These are phyloP conservation scores for Lignosus rhinocerotis DNA, from an alignment of 1,284 basidiomycete species.

Conservation along the genomic window DNA sequence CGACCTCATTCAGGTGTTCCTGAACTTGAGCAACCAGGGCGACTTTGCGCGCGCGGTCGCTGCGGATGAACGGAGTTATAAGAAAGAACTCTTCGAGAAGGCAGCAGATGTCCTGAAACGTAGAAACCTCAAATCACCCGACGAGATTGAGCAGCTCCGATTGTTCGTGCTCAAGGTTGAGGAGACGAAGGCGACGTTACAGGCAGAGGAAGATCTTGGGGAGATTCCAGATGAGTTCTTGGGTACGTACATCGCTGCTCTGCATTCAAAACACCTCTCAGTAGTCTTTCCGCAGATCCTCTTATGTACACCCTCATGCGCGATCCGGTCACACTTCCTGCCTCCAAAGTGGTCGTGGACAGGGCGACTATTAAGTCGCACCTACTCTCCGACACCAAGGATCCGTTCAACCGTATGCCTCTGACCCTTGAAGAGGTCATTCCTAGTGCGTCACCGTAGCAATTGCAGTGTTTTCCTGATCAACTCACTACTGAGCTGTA, in stretches of 20 bases:
- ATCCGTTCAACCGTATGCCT: constrained; percentile 88
- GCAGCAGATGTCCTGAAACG: constrained; percentile 74
- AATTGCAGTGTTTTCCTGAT: not conserved
- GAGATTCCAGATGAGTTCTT: constrained; percentile 96
- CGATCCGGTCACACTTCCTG: constrained; percentile 91
- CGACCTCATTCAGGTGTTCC: constrained; percentile 89
- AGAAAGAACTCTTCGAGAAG: constrained; percentile 80
- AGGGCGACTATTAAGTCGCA: constrained; percentile 95
- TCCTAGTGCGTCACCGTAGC: constrained; percentile 51
- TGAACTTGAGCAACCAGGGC: constrained; percentile 82
- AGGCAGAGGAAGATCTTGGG: constrained; percentile 90
- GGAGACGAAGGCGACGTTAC: constrained; percentile 72
- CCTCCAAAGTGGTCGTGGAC: constrained; percentile 82
- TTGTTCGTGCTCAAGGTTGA: constrained; percentile 85
- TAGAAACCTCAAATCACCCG: constrained; percentile 74
- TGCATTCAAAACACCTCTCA: not conserved
- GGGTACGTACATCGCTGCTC: constrained; percentile 48
- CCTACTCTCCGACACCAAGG: constrained; percentile 86
- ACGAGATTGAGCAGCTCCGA: constrained; percentile 77
- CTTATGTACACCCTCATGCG: constrained; percentile 95
- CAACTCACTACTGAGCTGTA: constrained; percentile 23
- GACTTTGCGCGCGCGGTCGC: constrained; percentile 92
- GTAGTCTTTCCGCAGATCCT: constrained; percentile 62
- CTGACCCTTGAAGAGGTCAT: constrained; percentile 80
- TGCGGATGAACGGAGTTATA: constrained; percentile 90